Evolutionary conservation across 768 basidiomycete genomes (phyloP).

Genomic region (Mrakia blollopis): DNA sequence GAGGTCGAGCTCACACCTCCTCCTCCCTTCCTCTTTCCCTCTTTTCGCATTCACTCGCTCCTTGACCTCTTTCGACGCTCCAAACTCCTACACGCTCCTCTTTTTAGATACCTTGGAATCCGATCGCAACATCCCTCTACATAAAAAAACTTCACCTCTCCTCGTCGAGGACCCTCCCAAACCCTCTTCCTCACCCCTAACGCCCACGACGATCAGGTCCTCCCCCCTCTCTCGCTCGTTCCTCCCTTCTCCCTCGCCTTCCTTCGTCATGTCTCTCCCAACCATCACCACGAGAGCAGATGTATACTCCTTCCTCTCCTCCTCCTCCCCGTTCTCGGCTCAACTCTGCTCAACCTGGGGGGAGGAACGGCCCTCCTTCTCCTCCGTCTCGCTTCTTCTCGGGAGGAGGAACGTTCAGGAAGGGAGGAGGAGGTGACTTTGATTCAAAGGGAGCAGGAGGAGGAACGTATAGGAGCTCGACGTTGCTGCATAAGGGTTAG

Average conservation of each 20-base stretch:
- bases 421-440: neutral
- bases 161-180: too few species aligned
- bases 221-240: neutral
- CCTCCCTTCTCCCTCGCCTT: neutral
- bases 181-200: too few species aligned
- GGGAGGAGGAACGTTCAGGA: neutral
- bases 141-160: too few species aligned
- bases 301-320: neutral
- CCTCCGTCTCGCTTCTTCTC: neutral
- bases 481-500: conserved; percentile 81
- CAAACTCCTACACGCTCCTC: too few species aligned
- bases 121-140: too few species aligned
- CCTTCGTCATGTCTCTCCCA: neutral
- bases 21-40: too few species aligned
- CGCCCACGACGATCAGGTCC: neutral
- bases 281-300: neutral
- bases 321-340: neutral
- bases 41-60: too few species aligned
- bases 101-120: too few species aligned
- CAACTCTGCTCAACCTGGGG: neutral
- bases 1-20: too few species aligned
- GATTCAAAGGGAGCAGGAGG: conserved; percentile 4
- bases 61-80: too few species aligned
- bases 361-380: neutral
- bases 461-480: conserved; percentile 38